Conservation (phyloP, 2,329 filamentous ascomycete genomes). For the Pseudogymnoascus sp. region DNA sequence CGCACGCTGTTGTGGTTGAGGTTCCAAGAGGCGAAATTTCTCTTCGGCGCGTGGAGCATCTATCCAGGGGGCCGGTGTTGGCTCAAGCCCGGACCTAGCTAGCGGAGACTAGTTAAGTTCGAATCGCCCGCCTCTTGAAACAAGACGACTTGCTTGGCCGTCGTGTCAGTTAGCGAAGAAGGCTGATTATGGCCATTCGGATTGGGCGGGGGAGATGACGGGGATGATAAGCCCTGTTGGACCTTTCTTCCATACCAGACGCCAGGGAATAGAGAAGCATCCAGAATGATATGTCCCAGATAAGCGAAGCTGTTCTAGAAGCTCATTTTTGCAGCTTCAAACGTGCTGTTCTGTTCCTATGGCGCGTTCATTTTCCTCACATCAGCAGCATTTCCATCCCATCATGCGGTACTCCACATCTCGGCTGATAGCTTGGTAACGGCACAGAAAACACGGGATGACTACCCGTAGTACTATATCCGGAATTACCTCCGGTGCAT, state of each 20-base stretch:
- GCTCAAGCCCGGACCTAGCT: not conserved
- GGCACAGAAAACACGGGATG: not conserved
- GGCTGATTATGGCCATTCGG: conserved; percentile 2
- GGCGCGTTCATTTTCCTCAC: not conserved
- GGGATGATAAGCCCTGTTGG: not conserved
- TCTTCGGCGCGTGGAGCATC: not conserved
- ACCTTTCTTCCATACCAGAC: not conserved
- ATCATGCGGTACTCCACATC: not conserved
- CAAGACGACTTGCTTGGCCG: not conserved
- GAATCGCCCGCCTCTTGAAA: conserved; percentile 8
- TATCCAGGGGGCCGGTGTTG: not conserved
- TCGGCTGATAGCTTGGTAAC: not conserved
- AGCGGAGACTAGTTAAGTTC: conserved; percentile 7
- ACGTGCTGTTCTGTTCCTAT: not conserved
- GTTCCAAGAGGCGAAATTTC: conserved; percentile 8
- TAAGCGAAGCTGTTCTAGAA: conserved; percentile 2
- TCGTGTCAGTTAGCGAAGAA: conserved; percentile 5
- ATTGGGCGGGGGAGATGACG: not conserved
- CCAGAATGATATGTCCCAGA: not conserved
- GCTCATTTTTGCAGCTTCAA: not conserved
- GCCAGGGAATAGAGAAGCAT: not conserved
- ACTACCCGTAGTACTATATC: not conserved
- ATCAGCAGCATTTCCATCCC: not conserved
- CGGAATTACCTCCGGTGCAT: not conserved
- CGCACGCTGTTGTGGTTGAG: not conserved